Conservation (phyloP, 2,329 filamentous ascomycete species). For the Periconia digitata region DNA sequence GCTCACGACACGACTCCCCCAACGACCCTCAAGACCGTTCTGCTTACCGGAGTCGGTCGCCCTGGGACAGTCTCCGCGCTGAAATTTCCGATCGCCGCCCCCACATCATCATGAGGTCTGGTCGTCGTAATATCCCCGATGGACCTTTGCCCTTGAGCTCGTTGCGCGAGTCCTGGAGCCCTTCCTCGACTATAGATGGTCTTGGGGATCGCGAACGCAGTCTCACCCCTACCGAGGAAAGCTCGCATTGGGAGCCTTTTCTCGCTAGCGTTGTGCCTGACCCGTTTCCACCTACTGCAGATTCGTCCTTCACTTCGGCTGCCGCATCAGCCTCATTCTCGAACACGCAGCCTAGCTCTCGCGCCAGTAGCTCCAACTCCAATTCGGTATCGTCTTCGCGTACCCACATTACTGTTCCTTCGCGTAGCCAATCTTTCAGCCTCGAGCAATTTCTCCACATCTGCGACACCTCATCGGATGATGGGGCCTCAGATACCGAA, state of each 20-base stretch:
- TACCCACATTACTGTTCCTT: slow-evolving; percentile 43
- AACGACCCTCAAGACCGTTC: slow-evolving; percentile 2
- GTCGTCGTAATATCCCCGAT: slow-evolving; percentile 40
- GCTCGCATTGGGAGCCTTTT: slow-evolving; percentile 75
- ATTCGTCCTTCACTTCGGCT: slow-evolving; percentile 78
- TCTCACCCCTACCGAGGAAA: slow-evolving; percentile 62
- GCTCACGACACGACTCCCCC: slow-evolving; percentile 3
- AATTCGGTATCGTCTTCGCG: slow-evolving; percentile 42
- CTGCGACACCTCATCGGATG: slow-evolving; percentile 51
- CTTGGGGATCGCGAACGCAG: slow-evolving; percentile 84
- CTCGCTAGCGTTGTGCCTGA: slow-evolving; percentile 80
- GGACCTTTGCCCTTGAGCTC: slow-evolving; percentile 40
- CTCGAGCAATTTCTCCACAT: slow-evolving; percentile 53
- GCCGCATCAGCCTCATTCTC: slow-evolving; percentile 56
- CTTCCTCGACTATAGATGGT: slow-evolving; percentile 60
- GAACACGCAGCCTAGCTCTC: slow-evolving; percentile 37
- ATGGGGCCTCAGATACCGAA: slow-evolving; percentile 55
- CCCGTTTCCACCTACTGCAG: slow-evolving; percentile 74
- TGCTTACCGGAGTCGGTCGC: slow-evolving; percentile 10
- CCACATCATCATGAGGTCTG: slow-evolving; percentile 25
- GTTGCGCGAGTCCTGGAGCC: slow-evolving; percentile 42
- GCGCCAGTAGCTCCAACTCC: slow-evolving; percentile 53
- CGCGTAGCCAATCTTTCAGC: slow-evolving; percentile 39
- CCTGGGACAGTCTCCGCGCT: slow-evolving; percentile 2
- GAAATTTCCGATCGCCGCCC: neutral